Evolutionary conservation across 2,329 filamentous ascomycete species (phyloP), one percentile per base, ranked within the genome.

Genomic region (Amylocarpus encephaloides): DNA sequence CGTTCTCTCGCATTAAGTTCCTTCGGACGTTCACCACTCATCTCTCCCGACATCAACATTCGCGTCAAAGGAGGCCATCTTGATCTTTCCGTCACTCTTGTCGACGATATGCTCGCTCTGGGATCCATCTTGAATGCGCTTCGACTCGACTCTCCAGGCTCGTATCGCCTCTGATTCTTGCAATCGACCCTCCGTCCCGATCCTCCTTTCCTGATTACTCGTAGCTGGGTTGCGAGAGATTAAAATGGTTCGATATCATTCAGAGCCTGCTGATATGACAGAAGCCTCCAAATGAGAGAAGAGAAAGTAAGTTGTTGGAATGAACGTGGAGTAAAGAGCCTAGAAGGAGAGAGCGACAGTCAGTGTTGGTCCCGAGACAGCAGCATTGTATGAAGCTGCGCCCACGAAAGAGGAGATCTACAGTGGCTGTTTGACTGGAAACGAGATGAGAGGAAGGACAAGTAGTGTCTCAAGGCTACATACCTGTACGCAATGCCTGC

Each of bases 31-130:
- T 89, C 84, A 62, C 83, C 82, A 48, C 82, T 88, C 79, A 91
- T 86, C 71, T 90, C 85, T 44, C 87, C 86, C 49, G 87, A 89
- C 66, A 91, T 78, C 66, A 93, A 72, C 84, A 92, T 88, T 57
- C 86, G 80, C 53, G 86, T 88, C 49, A 93, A 76, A 13, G 87
- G 86, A 54, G 88, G 87, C 82, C 86, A 90, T 84, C 87, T 79
- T 66, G 86, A 81, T 64, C 88, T 76, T 71, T 92, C 87, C 54
- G 81, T 78, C 50, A 72, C 74, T 66, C 71, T 75, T 62, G 71
- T 64, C 46, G 60, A 63, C n/a, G 54, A 58, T 33, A 51, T 53
- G 50, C 60, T 63, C 50, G 45, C 59, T 51, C 62, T 59, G 22
- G 58, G 62, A 35, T 46, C 49, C 47, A 46, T 50, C 29, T 62